Evolutionary conservation across 1,139 yeast species (phyloP).

Genomic region (Yamadazyma diospyri): DNA sequence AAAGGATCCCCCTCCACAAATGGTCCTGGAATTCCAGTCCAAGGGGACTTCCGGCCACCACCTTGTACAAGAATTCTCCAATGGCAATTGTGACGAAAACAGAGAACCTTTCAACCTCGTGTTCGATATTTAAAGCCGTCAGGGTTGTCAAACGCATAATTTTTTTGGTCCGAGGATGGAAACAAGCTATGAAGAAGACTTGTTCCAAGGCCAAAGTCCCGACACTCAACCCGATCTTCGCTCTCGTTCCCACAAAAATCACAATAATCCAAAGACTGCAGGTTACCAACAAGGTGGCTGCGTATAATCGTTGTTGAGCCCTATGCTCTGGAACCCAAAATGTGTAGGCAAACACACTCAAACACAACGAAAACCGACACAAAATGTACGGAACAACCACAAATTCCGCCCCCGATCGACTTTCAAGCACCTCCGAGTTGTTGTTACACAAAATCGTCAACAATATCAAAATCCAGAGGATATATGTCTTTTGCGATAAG

Average conservation of each 20-base stretch:
- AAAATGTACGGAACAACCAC: conserved; percentile 47
- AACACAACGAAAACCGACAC: conserved; percentile 39
- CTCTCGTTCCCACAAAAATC: conserved; percentile 42
- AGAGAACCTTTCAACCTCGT: conserved; percentile 59
- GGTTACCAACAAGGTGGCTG: conserved; percentile 28
- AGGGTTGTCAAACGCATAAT: conserved; percentile 41
- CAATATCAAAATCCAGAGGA: conserved; percentile 52
- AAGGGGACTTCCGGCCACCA: conserved; percentile 51
- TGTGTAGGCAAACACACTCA: conserved; percentile 42
- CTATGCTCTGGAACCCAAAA: conserved; percentile 52
- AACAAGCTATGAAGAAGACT: conserved; percentile 25
- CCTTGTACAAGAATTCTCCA: conserved; percentile 59
- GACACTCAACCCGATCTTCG: conserved; percentile 46
- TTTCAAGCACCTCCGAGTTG: conserved; percentile 32
- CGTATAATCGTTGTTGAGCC: conserved; percentile 46
- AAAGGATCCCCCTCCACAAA: conserved; percentile 47
- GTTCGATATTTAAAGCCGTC: conserved; percentile 65
- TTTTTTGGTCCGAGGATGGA: conserved; percentile 48
- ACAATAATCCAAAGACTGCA: conserved; percentile 45
- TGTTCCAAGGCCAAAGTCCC: conserved; percentile 44
- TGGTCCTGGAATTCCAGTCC: conserved; percentile 45
- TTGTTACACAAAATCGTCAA: conserved; percentile 54
- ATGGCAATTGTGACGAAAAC: conserved; percentile 63
- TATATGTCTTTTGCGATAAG: conserved; percentile 49
- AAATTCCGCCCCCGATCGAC: conserved; percentile 36